Percentiles rank a stretch among this genome's conserved stretches.
These are phyloP conservation scores for Luffa acutangula DNA, from an alignment of 306 rosid genomes.

Conservation along the genomic window DNA sequence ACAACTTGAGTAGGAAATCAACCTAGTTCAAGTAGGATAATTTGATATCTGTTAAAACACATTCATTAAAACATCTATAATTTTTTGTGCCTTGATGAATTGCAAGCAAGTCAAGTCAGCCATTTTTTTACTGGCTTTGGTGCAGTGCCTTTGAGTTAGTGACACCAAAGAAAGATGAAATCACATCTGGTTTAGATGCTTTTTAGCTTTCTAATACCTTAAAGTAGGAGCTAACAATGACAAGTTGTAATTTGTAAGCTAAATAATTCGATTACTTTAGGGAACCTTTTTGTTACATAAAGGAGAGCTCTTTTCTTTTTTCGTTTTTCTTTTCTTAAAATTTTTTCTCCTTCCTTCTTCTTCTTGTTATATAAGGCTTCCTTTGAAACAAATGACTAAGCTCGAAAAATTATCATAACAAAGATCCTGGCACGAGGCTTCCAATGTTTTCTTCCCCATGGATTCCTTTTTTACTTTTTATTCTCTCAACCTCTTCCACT, in stretches of 20 bases:
- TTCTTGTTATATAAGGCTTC: no score
- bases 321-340: no score
- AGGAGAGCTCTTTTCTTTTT: background rate
- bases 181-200: background rate
- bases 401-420: background rate
- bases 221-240: background rate
- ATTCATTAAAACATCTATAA: no score
- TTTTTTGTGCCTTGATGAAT: no score
- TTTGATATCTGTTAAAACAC: no score
- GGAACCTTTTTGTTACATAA: no score
- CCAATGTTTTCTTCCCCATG: constrained; percentile 3
- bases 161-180: background rate
- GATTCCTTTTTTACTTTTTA: constrained; percentile 14
- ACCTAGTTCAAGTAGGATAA: no score
- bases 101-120: background rate
- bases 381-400: no score
- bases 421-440: background rate
- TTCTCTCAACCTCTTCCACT: constrained; percentile 12
- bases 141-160: background rate
- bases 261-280: no score
- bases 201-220: background rate
- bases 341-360: no score
- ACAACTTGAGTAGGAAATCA: background rate
- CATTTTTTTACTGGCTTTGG: background rate
- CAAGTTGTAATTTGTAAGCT: no score